Conservation (phyloP, 495 filamentous ascomycete species). For the Podospora appendiculata region DNA sequence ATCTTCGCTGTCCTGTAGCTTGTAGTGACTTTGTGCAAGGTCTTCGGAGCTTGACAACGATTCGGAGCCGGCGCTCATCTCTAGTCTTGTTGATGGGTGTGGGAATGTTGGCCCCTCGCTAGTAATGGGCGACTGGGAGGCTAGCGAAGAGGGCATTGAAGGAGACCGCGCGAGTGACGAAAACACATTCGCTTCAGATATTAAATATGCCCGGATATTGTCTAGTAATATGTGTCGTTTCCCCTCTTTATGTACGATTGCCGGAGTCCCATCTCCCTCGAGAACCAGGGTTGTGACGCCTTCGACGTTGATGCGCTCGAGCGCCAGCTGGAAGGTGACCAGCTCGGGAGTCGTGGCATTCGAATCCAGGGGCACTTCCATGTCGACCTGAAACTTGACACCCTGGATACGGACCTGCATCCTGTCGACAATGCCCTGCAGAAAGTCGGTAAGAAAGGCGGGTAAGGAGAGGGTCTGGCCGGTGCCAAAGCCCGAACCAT, state of each 20-base stretch:
- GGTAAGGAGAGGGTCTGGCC: slow-evolving; percentile 70
- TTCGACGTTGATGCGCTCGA: slow-evolving; percentile 60
- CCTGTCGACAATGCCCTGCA: slow-evolving; percentile 77
- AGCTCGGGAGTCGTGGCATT: slow-evolving; percentile 40
- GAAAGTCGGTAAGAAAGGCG: slow-evolving; percentile 69
- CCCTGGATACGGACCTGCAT: slow-evolving; percentile 60
- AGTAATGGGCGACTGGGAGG: slow-evolving; percentile 33
- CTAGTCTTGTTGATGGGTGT: slow-evolving; percentile 1
- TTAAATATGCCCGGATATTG: slow-evolving; percentile 56
- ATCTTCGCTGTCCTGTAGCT: slow-evolving; percentile 37
- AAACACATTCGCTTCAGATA: slow-evolving; percentile 68
- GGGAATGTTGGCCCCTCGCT: slow-evolving; percentile 14
- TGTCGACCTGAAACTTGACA: slow-evolving; percentile 50
- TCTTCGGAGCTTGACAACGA: slow-evolving; percentile 14
- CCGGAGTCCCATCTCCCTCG: slow-evolving; percentile 20
- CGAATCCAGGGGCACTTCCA: slow-evolving; percentile 56
- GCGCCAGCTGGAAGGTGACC: slow-evolving; percentile 55
- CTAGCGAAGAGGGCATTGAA: slow-evolving; percentile 53
- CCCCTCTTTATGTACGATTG: slow-evolving; percentile 41
- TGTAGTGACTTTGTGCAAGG: slow-evolving; percentile 23
- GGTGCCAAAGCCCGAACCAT: slow-evolving; percentile 62
- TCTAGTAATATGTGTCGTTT: slow-evolving; percentile 58
- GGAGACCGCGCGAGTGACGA: slow-evolving; percentile 55
- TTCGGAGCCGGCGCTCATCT: slow-evolving; percentile 11
- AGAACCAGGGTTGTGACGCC: slow-evolving; percentile 44